phyloP scores from a whole-genome alignment of 768 basidiomycete genomes.

The Serendipita indica region DNA sequence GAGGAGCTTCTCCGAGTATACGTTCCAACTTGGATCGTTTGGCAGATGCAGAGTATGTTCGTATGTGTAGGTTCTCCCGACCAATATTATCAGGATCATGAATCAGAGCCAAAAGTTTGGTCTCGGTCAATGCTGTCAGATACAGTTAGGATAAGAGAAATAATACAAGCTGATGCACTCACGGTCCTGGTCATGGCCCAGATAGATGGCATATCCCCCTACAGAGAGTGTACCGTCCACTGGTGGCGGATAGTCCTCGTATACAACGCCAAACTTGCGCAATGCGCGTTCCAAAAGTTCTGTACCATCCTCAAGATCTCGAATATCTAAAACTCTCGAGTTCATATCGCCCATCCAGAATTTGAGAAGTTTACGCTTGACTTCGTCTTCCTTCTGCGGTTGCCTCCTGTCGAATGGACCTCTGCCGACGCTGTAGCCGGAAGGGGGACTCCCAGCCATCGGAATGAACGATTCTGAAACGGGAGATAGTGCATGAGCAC shows the following conservation, averaged over 20 bases:
- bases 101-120: conserved; percentile 68
- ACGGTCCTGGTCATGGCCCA: conserved; percentile 42
- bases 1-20: conserved; percentile 36
- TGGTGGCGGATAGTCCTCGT: conserved; percentile 34
- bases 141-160: conserved; percentile 20
- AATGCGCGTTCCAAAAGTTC: conserved; percentile 82
- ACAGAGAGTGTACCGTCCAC: conserved; percentile 61
- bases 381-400: conserved; percentile 46
- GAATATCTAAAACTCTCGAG: conserved; percentile 58
- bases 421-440: conserved; percentile 40
- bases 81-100: conserved; percentile 64
- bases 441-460: conserved; percentile 16
- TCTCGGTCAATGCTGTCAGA: conserved; percentile 67
- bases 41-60: conserved; percentile 31
- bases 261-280: conserved; percentile 55
- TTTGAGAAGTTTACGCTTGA: conserved; percentile 74
- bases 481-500: conserved; percentile 31
- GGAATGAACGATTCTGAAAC: conserved; percentile 49
- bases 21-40: conserved; percentile 32
- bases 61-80: conserved; percentile 63
- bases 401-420: conserved; percentile 39
- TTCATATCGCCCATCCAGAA: conserved; percentile 59
- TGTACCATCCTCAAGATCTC: conserved; percentile 62
- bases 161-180: conserved; percentile 18
- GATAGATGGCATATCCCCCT: conserved; percentile 80